phyloP scores from a whole-genome alignment of 2,329 filamentous ascomycete species.

The Colletotrichum coccodes region DNA sequence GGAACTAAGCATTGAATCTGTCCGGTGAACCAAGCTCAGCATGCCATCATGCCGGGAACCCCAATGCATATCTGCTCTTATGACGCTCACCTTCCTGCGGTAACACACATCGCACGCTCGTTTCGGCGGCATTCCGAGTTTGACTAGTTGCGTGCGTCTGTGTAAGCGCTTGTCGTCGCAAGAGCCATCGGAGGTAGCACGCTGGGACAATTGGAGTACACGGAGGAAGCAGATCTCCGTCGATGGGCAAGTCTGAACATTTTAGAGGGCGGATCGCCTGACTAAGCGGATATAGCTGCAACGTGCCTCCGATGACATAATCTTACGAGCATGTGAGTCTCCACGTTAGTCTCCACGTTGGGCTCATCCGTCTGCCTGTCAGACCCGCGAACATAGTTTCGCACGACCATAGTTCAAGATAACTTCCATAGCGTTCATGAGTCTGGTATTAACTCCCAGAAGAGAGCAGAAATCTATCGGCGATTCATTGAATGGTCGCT shows the following conservation, averaged over 20 bases:
- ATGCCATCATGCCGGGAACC: no score
- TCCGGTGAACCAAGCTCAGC: background rate
- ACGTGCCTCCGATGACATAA: background rate
- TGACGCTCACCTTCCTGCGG: background rate
- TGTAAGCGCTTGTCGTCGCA: background rate
- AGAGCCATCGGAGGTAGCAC: background rate
- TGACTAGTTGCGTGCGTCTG: background rate
- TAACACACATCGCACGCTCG: conserved; percentile 21
- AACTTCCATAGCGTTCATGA: no score
- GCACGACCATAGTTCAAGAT: no score
- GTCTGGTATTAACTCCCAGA: no score
- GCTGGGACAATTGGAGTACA: background rate
- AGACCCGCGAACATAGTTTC: no score
- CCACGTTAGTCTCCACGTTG: no score
- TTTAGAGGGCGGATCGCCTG: rapidly evolving
- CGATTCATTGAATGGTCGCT: no score
- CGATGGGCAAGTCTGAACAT: background rate
- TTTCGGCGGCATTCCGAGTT: conserved; percentile 13
- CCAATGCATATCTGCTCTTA: rapidly evolving
- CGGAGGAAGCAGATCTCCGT: background rate
- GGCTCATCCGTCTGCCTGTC: no score
- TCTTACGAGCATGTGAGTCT: no score
- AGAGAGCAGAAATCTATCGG: no score
- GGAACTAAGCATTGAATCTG: conserved; percentile 23
- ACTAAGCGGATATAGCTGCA: background rate